Percentiles rank a stretch among this genome's conserved stretches.
Conservation (phyloP, 2,329 filamentous ascomycete species). For the Calonectria leucothoes region DNA sequence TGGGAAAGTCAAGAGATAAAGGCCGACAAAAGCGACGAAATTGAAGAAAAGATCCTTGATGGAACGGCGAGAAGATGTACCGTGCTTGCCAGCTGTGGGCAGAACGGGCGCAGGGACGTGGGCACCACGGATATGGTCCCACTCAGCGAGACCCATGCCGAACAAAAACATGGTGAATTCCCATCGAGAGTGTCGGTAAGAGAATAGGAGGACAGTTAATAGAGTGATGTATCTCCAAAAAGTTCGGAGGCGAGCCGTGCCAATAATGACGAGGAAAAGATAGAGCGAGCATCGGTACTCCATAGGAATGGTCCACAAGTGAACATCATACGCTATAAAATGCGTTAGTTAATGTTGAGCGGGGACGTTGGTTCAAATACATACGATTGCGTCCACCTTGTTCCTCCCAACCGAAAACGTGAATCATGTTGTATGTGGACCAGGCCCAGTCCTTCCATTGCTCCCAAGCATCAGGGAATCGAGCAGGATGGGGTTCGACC, state of each 20-base stretch:
- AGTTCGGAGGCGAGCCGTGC: constrained; percentile 58
- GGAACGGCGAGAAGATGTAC: neutral
- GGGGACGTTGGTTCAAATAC: constrained; percentile 23
- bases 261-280: constrained; percentile 65
- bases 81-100: constrained; percentile 35
- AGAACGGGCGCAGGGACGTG: constrained; percentile 49
- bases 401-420: constrained; percentile 63
- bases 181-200: constrained; percentile 62
- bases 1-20: constrained; percentile 62
- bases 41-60: constrained; percentile 49
- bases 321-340: constrained; percentile 61
- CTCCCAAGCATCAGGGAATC: constrained; percentile 49
- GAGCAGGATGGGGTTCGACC: constrained; percentile 59
- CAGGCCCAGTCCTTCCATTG: constrained; percentile 60
- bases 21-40: constrained; percentile 57
- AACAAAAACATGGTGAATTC: constrained; percentile 67
- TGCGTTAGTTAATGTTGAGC: constrained; percentile 31
- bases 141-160: constrained; percentile 67
- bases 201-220: constrained; percentile 54
- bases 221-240: constrained; percentile 57
- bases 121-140: constrained; percentile 61
- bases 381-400: constrained; percentile 59
- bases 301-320: constrained; percentile 73
- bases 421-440: constrained; percentile 62
- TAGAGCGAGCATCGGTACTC: constrained; percentile 70